Conservation (phyloP, 163 green algal species). For the Chlorella variabilis region DNA sequence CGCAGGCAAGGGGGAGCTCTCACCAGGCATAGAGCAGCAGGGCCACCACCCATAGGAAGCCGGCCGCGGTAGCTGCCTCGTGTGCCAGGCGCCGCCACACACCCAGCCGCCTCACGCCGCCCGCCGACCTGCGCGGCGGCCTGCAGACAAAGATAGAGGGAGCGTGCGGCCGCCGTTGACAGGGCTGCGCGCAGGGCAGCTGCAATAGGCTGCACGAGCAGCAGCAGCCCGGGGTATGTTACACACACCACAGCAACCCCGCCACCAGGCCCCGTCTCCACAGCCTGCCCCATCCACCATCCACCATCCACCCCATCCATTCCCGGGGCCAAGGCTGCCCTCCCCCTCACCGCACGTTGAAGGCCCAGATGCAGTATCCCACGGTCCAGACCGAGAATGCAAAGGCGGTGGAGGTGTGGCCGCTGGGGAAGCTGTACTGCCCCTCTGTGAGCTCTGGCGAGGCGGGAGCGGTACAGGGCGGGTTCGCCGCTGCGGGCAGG, state of each 20-base stretch:
- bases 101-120: not conserved
- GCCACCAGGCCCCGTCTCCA: not conserved
- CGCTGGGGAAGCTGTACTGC: slow-evolving; percentile 49
- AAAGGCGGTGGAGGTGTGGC: slow-evolving; percentile 49
- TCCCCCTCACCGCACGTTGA: slow-evolving; percentile 23
- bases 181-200: too few species aligned
- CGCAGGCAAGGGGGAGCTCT: not conserved
- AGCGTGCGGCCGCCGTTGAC: too few species aligned
- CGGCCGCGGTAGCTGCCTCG: not conserved
- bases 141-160: too few species aligned
- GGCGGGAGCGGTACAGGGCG: slow-evolving; percentile 3
- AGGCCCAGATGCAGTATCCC: slow-evolving; percentile 44
- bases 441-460: slow-evolving; percentile 38
- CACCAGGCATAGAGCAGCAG: slow-evolving; percentile 41
- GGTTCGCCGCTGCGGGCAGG: slow-evolving; percentile 1
- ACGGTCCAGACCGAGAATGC: slow-evolving; percentile 30
- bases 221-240: too few species aligned
- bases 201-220: too few species aligned
- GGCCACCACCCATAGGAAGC: slow-evolving; percentile 40
- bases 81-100: not conserved
- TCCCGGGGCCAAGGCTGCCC: too few species aligned
- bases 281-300: not conserved
- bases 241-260: too few species aligned
- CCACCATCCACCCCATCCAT: too few species aligned
- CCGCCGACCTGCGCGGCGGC: not conserved